Evolutionary conservation across 2,329 filamentous ascomycete species (phyloP), one percentile per base, ranked within the genome.

Genomic region (Venturia pyrina): DNA sequence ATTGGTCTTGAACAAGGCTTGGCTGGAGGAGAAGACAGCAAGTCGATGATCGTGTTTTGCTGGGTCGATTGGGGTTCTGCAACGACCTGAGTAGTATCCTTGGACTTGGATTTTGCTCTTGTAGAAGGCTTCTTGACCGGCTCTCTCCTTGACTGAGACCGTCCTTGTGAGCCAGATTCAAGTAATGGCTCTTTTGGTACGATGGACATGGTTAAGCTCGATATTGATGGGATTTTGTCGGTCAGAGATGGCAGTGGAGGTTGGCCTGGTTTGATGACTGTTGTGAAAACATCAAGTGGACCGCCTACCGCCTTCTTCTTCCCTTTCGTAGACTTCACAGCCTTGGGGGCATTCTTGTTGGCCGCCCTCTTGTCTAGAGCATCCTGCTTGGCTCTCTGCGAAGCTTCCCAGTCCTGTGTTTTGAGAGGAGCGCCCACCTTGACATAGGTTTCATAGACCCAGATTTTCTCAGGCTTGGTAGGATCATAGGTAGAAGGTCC

Each of bases 401-500:
- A 72, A 28, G 78, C 79, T 70, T 90, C 84, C 83, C 88, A 93
- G 53, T 84, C 83, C 68, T 87, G 80, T 0, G 90, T 83, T 37
- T 83, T 83, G 1, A 86, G 76, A 3, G 89, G 89, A 65, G 87
- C 81, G 0, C 89, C 89, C 2, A 87, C 73, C 66, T 82, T 85
- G 5, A 86, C 83, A 64, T 90, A 80, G 0, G 83, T 81, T 69
- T 88, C 85, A 28, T 89, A 80, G 6, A 93, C 76, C 90, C 90
- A 93, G 11, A 83, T 74, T 68, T 88, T 84, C 50, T 90, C 85
- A 1, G 85, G 78, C 37, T 85, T 81, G 10, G 81, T 82, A 0
- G 91, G 89, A 70, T 92, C 87, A 70, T 89, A 92, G 0, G 72
- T 75, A 63, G 72, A 79, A 63, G 70, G 76, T 57, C 73, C 73